Base-by-base conservation (phyloP, 129 eudicot genomes). In the carrot (Daucus carota) region DNA sequence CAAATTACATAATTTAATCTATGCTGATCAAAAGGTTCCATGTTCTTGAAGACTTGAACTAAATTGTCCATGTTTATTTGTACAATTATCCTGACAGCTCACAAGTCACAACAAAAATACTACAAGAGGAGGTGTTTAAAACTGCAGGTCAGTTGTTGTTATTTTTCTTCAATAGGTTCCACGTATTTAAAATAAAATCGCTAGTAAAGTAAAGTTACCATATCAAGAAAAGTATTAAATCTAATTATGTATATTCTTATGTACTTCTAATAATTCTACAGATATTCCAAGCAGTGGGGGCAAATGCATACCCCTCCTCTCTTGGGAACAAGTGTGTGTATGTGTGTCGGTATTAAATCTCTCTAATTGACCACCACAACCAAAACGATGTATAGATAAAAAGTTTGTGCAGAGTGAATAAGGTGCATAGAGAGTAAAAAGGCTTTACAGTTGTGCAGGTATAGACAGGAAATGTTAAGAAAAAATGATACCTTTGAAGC, bases 401-500 rank as follows among this genome's bases (percentile, higher is more conserved):
- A 29, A 13, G 12, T 63, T 28, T 29, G 22, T 26, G 40, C 40
- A 63, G 29, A 32, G 70, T 0, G 3, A 63, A 13, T 63, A 9
- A 67, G 72, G 42, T 67, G 72, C 42, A 34, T 12, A 14, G 72
- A 45, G 14, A 48, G 65, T 48, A 54, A 47, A n/a, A 32, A 24
- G 65, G 43, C 29, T 46, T 28, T 29, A 33, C 52, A 45, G 20
- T 6, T 73, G 65, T 47, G 28, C 73, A 32, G 34, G 44, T 14
- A 31, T 73, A 31, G 17, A 73, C 12, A 40, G 47, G 32, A 70
- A 16, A 74, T 28, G 69, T 70, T 5, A 18, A 76, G 46, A 62
- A 42, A 66, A 63, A 31, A 78, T 68, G 41, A 74, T 89, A 94
- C 99, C 99, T 84, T 59, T 95, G 97, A 74, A 95, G 96, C 80